Base-by-base conservation (phyloP, 83 land plant species). In the Diphasiastrum complanatum region DNA sequence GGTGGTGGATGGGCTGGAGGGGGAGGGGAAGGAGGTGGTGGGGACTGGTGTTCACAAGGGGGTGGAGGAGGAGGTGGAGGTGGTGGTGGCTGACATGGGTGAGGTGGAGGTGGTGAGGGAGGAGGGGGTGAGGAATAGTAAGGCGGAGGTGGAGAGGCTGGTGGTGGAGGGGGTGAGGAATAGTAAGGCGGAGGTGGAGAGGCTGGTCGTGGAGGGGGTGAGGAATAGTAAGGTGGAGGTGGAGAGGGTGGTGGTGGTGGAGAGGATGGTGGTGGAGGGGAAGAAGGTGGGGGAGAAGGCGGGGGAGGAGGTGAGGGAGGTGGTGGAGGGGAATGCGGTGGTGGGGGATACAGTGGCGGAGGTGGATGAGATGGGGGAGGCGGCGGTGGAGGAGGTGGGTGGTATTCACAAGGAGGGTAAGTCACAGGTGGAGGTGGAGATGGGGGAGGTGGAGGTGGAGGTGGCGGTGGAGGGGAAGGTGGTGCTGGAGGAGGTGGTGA, bases 161-260 rank as follows among this genome's bases (percentile, higher is more conserved):
- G 57, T 56, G 61, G 55, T 43, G 70, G 26, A 53, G 75, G 72
- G 67, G 32, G 77, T 67, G 36, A 62, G 37, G 59, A 52, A 27
- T 30, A 30, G 33, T 66, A 63, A 35, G 74, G 63, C 33, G 47
- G 35, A 38, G 45, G 54, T 73, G 66, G 23, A 30, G 71, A 77
- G 2, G 33, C 3, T 29, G 60, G 35, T 1, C 73, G 22, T 30
- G 88, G 79, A 10, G 73, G 61, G 31, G 83, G n/a, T n/a, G n/a
- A n/a, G 12, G 43, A 60, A 19, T 77, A 30, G 51, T 78, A 73
- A 40, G 68, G 82, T 30, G 78, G 37, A 18, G 68, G 60, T 5
- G 64, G 47, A 0, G 70, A 73, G 0, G 79, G 73, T 16, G 65
- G 25, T 2, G 24, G 41, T 12, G 63, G 72, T 22, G 72, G 55